phyloP scores from a whole-genome alignment of 2,329 filamentous ascomycete species.

The Dactylellina cionopaga region DNA sequence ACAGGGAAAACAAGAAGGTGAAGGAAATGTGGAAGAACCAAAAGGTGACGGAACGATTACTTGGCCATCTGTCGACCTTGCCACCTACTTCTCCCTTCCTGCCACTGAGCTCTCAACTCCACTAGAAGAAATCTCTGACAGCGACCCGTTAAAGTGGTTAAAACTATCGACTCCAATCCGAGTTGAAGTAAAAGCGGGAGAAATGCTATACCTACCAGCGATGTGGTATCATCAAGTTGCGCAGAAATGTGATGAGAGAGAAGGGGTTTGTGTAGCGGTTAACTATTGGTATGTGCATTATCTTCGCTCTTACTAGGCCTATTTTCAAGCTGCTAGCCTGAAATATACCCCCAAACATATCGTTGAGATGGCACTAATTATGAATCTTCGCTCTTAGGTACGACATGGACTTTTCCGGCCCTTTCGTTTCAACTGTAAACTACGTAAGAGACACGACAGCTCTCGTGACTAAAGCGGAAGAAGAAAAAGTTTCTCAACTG shows the following conservation, averaged over 20 bases:
- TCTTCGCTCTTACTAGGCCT: too few species aligned
- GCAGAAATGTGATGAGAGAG: conserved; percentile 71
- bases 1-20: too few species aligned
- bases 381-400: conserved; percentile 67
- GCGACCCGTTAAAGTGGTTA: conserved; percentile 68
- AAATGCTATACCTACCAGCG: conserved; percentile 83
- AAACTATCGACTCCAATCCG: conserved; percentile 68
- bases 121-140: conserved; percentile 58
- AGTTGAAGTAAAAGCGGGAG: conserved; percentile 76
- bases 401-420: conserved; percentile 79
- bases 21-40: not conserved
- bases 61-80: conserved; percentile 34
- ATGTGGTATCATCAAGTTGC: conserved; percentile 88
- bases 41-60: conserved; percentile 22
- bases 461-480: not conserved
- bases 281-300: conserved; percentile 77
- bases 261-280: conserved; percentile 79
- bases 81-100: conserved; percentile 30
- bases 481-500: not conserved
- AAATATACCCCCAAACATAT: not conserved
- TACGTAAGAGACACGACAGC: conserved; percentile 63
- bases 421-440: conserved; percentile 71
- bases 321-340: too few species aligned
- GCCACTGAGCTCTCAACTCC: not conserved
- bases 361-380: not conserved